Evolutionary conservation across 2,329 filamentous ascomycete genomes (phyloP).

Genomic region (Ophiostoma sp.): DNA sequence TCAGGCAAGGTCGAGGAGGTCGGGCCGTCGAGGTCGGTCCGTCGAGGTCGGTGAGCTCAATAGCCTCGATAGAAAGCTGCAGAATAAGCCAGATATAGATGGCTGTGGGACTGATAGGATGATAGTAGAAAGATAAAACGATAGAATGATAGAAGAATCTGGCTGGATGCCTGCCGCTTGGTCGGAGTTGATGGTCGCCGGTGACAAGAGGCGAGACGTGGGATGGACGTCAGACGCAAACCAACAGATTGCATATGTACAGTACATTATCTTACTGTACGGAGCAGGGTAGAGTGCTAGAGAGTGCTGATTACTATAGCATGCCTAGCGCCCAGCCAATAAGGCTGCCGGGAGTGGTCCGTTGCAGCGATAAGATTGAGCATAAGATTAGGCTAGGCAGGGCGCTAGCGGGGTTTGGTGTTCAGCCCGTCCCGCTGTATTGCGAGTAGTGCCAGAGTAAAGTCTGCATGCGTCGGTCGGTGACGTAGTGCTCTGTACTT

Average conservation of each 20-base stretch:
- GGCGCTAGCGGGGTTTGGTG: neutral
- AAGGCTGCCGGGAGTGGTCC: neutral
- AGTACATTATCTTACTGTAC: no score
- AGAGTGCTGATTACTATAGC: neutral
- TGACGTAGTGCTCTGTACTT: neutral
- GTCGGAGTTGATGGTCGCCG: neutral
- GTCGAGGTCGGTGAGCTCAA: neutral
- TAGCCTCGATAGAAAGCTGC: neutral
- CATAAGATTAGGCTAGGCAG: neutral
- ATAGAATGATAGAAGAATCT: no score
- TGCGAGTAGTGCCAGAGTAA: neutral
- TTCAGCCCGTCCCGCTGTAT: neutral
- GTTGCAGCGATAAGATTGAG: neutral
- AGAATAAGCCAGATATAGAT: neutral
- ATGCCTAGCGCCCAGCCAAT: conserved; percentile 5
- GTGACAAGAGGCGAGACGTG: neutral
- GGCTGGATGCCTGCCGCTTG: neutral
- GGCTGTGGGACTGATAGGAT: no score
- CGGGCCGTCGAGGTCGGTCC: neutral
- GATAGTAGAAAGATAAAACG: no score
- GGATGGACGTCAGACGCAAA: neutral
- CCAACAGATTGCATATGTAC: neutral
- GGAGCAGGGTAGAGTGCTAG: neutral
- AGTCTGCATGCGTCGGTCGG: neutral
- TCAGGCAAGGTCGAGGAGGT: neutral